Percentiles rank a stretch among this genome's conserved stretches.
phyloP scores from a whole-genome alignment of 306 rosid genomes.

The Fragaria iinumae region DNA sequence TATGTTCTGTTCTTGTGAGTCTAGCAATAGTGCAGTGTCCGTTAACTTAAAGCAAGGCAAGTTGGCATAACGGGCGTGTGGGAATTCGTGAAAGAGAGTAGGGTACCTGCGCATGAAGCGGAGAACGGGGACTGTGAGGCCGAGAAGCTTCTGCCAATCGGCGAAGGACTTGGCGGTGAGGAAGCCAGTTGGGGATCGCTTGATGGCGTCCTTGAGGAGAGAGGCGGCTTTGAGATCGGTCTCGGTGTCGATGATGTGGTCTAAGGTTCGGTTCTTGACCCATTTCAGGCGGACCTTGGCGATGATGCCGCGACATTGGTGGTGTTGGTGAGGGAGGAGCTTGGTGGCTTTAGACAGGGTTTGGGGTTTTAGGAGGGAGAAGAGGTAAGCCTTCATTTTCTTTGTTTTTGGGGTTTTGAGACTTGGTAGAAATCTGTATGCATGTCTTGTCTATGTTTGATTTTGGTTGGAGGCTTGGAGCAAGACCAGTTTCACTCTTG shows the following conservation, averaged over 20 bases:
- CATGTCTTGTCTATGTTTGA: no score
- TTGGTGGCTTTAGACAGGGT: neutral
- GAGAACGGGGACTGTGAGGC: conserved; percentile 86
- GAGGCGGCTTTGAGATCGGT: conserved; percentile 84
- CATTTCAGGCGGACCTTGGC: conserved; percentile 81
- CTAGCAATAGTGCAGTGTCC: conserved; percentile 60
- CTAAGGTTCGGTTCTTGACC: conserved; percentile 79
- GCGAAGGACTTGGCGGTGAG: conserved; percentile 67
- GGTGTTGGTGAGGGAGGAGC: conserved; percentile 26
- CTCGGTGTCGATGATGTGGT: conserved; percentile 82
- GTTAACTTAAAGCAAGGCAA: conserved; percentile 74
- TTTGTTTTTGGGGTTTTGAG: no score
- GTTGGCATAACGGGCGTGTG: conserved; percentile 69
- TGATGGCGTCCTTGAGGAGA: conserved; percentile 83
- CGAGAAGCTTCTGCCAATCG: conserved; percentile 86
- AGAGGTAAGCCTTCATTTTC: neutral
- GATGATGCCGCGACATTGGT: conserved; percentile 58
- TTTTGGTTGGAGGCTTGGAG: no score
- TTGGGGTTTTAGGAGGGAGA: conserved; percentile 33
- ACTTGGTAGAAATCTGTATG: no score
- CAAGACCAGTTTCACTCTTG: no score
- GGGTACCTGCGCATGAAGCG: conserved; percentile 94
- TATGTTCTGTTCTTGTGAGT: conserved; percentile 57
- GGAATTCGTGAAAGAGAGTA: conserved; percentile 75
- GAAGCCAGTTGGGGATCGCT: conserved; percentile 76